These are phyloP conservation scores for Macroventuria anomochaeta DNA, from an alignment of 2,329 filamentous ascomycete genomes.

Conservation along the genomic window DNA sequence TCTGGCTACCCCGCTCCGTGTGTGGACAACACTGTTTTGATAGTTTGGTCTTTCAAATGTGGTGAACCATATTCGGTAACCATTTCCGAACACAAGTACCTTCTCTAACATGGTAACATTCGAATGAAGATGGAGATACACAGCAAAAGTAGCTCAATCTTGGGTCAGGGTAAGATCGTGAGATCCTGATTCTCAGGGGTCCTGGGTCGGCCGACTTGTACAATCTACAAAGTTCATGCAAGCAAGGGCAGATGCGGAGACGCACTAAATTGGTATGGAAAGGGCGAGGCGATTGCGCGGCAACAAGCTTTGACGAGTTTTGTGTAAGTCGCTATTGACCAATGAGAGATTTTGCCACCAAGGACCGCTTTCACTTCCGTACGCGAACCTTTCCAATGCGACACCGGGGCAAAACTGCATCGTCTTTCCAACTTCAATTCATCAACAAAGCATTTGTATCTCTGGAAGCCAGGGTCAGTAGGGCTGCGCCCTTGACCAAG, in stretches of 20 bases:
- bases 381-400: constrained; percentile 8
- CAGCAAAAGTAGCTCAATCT: not conserved
- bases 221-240: constrained; percentile 10
- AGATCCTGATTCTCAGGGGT: constrained; percentile 5
- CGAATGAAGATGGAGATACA: not conserved
- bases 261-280: constrained; percentile 11
- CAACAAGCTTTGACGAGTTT: constrained; percentile 19
- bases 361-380: constrained; percentile 5
- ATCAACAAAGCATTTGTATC: constrained; percentile 1
- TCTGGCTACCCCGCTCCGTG: not conserved
- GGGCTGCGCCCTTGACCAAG: constrained; percentile 7
- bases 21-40: too few species aligned
- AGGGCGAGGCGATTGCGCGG: constrained; percentile 15
- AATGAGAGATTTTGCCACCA: constrained; percentile 12
- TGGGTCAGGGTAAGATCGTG: not conserved
- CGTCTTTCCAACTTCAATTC: not conserved
- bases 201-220: constrained; percentile 13
- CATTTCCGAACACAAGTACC: not conserved
- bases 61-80: too few species aligned
- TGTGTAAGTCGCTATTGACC: constrained; percentile 15
- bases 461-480: constrained; percentile 1
- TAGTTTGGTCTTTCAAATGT: too few species aligned
- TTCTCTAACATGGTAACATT: too few species aligned
- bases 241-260: constrained; percentile 14
- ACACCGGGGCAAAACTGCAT: constrained; percentile 1